Conservation (phyloP, 2,329 filamentous ascomycete species). For the Nannizziopsis barbatae region DNA sequence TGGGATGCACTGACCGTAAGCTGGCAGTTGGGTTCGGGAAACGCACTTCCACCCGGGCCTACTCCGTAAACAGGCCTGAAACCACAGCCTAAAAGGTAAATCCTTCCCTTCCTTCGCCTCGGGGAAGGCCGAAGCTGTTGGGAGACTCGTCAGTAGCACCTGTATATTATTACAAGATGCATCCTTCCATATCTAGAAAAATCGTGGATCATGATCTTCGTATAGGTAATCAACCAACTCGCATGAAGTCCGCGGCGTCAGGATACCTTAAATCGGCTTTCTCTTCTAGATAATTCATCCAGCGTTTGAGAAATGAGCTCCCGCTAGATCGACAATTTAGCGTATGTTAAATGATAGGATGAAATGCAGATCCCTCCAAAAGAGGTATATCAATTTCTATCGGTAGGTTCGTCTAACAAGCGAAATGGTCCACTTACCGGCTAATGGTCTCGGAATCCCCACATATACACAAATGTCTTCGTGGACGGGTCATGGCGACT, state of each 20-base stretch:
- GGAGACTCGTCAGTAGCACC: no score
- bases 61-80: no score
- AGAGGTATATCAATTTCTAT: no score
- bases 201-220: no score
- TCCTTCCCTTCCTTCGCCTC: no score
- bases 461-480: slow-evolving; percentile 77
- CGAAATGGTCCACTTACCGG: slow-evolving; percentile 49
- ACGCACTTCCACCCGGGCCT: no score
- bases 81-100: no score
- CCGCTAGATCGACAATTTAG: slow-evolving; percentile 45
- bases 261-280: slow-evolving; percentile 84
- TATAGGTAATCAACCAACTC: not conserved
- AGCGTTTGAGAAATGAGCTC: slow-evolving; percentile 70
- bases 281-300: slow-evolving; percentile 88
- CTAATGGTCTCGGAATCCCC: slow-evolving; percentile 90
- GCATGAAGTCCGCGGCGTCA: slow-evolving; percentile 40
- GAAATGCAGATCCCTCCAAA: not conserved
- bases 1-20: no score
- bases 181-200: no score
- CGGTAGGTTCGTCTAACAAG: not conserved
- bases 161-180: no score
- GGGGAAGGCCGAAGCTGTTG: no score
- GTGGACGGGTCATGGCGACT: slow-evolving; percentile 96
- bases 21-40: no score
- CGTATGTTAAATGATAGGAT: not conserved